Base-by-base conservation (phyloP, 495 filamentous ascomycete species). In the Venustampulla echinocandica region DNA sequence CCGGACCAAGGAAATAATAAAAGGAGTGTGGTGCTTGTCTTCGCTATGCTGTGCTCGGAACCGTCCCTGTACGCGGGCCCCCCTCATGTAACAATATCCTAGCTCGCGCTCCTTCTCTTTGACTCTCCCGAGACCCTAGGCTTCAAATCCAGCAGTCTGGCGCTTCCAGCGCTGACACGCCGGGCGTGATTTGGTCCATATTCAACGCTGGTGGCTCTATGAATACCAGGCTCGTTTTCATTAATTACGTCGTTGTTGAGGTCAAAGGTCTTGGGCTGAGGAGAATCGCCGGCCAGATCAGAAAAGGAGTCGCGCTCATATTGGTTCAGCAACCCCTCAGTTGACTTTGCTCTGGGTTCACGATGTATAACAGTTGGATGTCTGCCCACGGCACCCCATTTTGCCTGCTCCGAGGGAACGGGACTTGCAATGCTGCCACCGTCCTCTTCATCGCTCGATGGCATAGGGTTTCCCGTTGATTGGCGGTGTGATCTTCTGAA, bases 131-230 rank as follows among this genome's bases (percentile, higher is more conserved):
- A 67, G 33, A 50, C 17, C 38, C 48, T 48, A 7, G 47, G 69
- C 1, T 73, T 75, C 21, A 86, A 67, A 44, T 85, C 77, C 27
- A 87, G 60, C 10, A 88, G 62, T 57, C 75, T 80, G 3, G 84
- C 82, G 61, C 80, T 85, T 18, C 83, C 85, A 15, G 82, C 81
- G 46, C 81, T 87, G 53, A 85, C 77, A 38, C 80, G 80, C n/a
- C 82, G 67, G 15, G 62, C 73, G 56, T 88, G 83, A 2, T 71
- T 65, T 51, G 73, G 76, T 23, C 73, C 78, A 42, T 79, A 66
- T 48, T 81, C 75, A 34, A 85, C 62, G 55, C 82, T 84, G 9
- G 77, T 76, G 11, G 84, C 79, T 44, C 82, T 76, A 27, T 77
- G 71, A 23, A 84, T 57, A 14, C 58, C 59, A 11, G 39, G 50